A percentile compares a stretch with the other conserved stretches of the same genome.
phyloP scores from a whole-genome alignment of 2,329 filamentous ascomycete species.

The Colletotrichum abscissum region DNA sequence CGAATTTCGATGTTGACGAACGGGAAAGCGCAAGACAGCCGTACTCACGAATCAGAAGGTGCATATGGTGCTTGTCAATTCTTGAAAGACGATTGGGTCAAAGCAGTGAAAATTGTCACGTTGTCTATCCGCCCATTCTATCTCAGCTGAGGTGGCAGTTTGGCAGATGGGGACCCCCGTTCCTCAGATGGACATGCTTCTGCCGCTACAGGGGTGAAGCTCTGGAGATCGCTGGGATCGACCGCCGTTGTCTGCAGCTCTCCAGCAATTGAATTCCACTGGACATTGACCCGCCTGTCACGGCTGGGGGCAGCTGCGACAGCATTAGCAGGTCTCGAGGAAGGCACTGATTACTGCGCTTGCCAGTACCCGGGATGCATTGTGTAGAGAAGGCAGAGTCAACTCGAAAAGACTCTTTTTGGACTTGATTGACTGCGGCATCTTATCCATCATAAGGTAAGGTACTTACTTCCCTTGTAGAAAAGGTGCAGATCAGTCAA shows the following conservation, averaged over 20 bases:
- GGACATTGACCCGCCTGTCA: slow-evolving; percentile 6
- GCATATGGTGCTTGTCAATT: not conserved
- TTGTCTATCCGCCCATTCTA: not conserved
- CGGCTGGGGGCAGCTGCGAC: slow-evolving; percentile 9
- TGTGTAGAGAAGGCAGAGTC: no score
- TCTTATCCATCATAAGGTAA: no score
- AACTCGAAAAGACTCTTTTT: not conserved
- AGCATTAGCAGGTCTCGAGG: not conserved
- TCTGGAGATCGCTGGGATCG: slow-evolving; percentile 29
- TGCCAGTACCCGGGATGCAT: not conserved
- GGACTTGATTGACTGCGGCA: not conserved
- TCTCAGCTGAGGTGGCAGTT: not conserved
- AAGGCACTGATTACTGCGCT: not conserved
- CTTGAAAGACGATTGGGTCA: not conserved
- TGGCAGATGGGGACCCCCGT: slow-evolving; percentile 4
- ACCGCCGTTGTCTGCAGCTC: slow-evolving; percentile 23
- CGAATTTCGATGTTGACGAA: not conserved
- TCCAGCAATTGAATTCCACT: not conserved
- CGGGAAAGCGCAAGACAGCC: no score
- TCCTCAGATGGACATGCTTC: slow-evolving; percentile 22
- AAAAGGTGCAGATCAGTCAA: not conserved
- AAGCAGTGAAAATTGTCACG: not conserved
- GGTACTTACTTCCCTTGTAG: not conserved
- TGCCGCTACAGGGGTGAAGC: slow-evolving; percentile 32
- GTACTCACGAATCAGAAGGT: not conserved